These are phyloP conservation scores for Suhomyces anneliseae DNA, from an alignment of 1,139 yeast species.

Conservation along the genomic window DNA sequence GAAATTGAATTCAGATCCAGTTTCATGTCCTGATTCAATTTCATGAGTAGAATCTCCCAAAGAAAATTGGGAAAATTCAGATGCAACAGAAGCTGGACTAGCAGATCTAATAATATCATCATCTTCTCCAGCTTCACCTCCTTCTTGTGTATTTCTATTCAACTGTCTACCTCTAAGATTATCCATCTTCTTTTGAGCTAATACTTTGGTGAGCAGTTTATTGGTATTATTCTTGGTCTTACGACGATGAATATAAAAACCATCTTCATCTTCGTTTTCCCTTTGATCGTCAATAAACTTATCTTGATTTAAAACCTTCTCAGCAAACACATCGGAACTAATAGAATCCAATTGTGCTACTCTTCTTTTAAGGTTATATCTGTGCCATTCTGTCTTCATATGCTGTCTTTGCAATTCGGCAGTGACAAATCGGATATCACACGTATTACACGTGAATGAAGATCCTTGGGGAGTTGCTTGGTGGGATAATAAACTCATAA, in stretches of 20 bases:
- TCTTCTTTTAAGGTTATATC: conserved; percentile 87
- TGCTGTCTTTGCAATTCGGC: conserved; percentile 84
- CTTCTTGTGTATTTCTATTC: background rate
- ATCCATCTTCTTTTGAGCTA: conserved; percentile 8
- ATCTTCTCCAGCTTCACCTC: conserved; percentile 11
- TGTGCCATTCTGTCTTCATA: conserved; percentile 96
- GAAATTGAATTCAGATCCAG: conserved; percentile 50
- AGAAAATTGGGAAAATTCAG: conserved; percentile 65
- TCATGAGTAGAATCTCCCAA: conserved; percentile 56
- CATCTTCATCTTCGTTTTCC: conserved; percentile 62
- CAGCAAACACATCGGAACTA: conserved; percentile 77
- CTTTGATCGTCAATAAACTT: conserved; percentile 36
- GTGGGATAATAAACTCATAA: conserved; percentile 23
- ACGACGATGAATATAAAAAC: conserved; percentile 47
- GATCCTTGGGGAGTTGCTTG: conserved; percentile 38
- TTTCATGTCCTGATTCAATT: conserved; percentile 33
- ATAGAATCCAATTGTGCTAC: conserved; percentile 85
- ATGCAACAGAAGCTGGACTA: conserved; percentile 59
- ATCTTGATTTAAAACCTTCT: conserved; percentile 51
- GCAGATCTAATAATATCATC: conserved; percentile 25
- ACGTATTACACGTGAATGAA: conserved; percentile 79
- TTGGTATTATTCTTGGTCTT: conserved; percentile 23
- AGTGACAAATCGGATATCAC: conserved; percentile 73
- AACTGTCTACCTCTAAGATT: conserved; percentile 9
- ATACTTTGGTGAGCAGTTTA: conserved; percentile 24